phyloP scores from a whole-genome alignment of 768 basidiomycete species.

The Candolleomyces aberdarensis region DNA sequence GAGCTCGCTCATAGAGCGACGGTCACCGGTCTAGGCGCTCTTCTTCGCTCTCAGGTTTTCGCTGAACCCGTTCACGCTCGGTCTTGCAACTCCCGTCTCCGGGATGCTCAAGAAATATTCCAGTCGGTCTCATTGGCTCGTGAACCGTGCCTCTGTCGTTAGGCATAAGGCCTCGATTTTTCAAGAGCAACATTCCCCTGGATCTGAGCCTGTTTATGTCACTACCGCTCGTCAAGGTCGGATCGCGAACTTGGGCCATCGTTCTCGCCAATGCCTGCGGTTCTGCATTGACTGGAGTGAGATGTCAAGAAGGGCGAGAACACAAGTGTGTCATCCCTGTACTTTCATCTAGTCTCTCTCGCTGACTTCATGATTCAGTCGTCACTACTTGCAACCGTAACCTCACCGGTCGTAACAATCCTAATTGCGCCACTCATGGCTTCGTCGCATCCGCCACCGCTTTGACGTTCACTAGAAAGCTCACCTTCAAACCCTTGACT shows the following conservation, averaged over 20 bases:
- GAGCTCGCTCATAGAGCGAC: too few relatives aligned
- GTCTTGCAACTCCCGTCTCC: too few relatives aligned
- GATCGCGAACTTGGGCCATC: constrained; percentile 84
- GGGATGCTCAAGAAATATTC: too few relatives aligned
- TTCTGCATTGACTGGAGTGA: constrained; percentile 98
- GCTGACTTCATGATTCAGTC: constrained; percentile 46
- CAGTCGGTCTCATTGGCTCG: constrained; percentile 52
- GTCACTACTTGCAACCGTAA: constrained; percentile 99
- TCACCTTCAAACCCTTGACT: constrained; percentile 95
- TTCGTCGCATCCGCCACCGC: constrained; percentile 98
- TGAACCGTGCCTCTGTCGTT: constrained; percentile 97
- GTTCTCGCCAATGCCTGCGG: constrained; percentile 99
- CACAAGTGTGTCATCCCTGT: constrained; percentile 65
- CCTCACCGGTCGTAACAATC: constrained; percentile 99
- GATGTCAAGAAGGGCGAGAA: constrained; percentile 98
- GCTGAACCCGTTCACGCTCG: too few relatives aligned
- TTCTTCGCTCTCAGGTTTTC: too few relatives aligned
- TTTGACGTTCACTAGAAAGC: constrained; percentile 89
- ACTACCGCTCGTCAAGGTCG: constrained; percentile 97
- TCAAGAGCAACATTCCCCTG: constrained; percentile 93
- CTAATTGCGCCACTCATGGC: constrained; percentile 97
- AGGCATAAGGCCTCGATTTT: constrained; percentile 79
- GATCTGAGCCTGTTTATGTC: constrained; percentile 96
- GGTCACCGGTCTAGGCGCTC: too few relatives aligned
- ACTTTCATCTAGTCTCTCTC: not conserved